These are phyloP conservation scores for Clathrus columnatus DNA, from an alignment of 768 basidiomycete genomes.

Conservation along the genomic window DNA sequence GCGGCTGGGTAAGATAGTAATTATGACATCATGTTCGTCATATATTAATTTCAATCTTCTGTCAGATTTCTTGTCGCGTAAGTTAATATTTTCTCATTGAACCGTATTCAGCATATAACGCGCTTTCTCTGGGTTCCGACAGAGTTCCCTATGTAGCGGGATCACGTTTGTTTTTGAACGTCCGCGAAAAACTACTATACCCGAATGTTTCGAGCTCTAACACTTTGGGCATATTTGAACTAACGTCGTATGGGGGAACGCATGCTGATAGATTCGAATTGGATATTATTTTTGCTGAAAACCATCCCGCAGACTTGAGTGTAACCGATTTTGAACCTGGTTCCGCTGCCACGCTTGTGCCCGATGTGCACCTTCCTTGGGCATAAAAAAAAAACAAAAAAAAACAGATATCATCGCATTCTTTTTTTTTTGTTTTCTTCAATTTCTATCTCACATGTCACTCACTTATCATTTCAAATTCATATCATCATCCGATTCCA, in stretches of 20 bases:
- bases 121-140: not conserved
- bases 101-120: not conserved
- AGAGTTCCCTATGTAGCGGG: conserved; percentile 2
- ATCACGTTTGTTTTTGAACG: conserved; percentile 1
- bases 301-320: not conserved
- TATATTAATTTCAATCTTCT: not conserved
- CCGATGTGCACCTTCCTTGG: not conserved
- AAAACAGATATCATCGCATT: not conserved
- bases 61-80: conserved; percentile 7
- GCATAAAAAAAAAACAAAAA: not conserved
- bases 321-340: not conserved
- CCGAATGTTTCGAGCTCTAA: not conserved
- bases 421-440: not conserved
- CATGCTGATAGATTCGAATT: not conserved
- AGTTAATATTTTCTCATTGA: not conserved
- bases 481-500: not conserved
- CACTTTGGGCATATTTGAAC: not conserved
- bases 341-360: not conserved
- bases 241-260: not conserved
- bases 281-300: not conserved
- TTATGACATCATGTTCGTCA: not conserved
- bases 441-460: not conserved
- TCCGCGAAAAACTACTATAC: conserved; percentile 2
- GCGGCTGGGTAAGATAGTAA: conserved; percentile 1
- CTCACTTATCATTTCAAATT: not conserved